Base-by-base conservation (phyloP, 1,139 yeast species). In the Kurtzmaniella quercitrusa region DNA sequence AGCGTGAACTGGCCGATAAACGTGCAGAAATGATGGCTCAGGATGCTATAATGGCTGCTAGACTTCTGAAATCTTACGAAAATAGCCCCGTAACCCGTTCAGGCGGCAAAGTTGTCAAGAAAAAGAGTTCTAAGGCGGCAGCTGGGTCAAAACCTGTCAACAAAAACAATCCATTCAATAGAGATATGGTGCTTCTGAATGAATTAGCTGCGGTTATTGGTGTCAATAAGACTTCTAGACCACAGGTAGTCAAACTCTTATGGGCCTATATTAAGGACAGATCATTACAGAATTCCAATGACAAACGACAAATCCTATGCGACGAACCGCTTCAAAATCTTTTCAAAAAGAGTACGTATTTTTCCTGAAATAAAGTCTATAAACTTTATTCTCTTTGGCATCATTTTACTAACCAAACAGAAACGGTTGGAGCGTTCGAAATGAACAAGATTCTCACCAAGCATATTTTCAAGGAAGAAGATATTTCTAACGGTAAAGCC, bases 251-350 rank as follows among this genome's bases (percentile, higher is more conserved):
- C 26, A 84, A 85, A 51, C 65, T 63, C 39, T 63, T 87, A 17
- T 88, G 96, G 96, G 76, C 70, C 11, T 81, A 88, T 57, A 85
- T 88, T 49, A 84, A 82, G 55, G 74, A 61, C 18, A 59, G 83
- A 46, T 61, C 78, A 40, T 63, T 88, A 36, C 96, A 87, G 56
- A 80, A 85, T 51, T 88, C 91, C 1, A 59, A 66, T 1, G 88
- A 87, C 59, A 74, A 75, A 49, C 66, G 94, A 45, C 80, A 78
- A 46, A 83, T 88, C 17, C 17, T 76, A 5, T 86, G 94, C 56
- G 94, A 88, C 57, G 87, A 75, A 1, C 72, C 65, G 46, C 66
- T 88, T 66, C 66, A 66, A 43, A 71, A 70, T 5, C 55, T 86
- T 2, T 86, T 87, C 60, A 88, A 67, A 46, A 69, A 65, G 76